Evolutionary conservation across 2,329 filamentous ascomycete genomes (phyloP).

Genomic region (Aureobasidium namibiae): DNA sequence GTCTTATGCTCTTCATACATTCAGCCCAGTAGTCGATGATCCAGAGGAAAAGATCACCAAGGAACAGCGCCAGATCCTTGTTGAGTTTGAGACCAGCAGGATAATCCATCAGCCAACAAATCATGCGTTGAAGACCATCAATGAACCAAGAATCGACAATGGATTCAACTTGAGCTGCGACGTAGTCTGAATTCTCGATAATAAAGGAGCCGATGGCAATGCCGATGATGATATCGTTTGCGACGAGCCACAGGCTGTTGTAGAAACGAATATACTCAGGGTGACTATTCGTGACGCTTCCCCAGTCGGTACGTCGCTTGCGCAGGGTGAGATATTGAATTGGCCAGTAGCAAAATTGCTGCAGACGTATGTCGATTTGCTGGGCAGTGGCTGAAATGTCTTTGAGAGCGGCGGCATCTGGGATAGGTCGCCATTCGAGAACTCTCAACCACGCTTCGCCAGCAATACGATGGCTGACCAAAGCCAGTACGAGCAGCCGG

Average conservation of each 20-base stretch:
- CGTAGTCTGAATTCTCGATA: slow-evolving; percentile 83
- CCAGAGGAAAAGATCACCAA: slow-evolving; percentile 94
- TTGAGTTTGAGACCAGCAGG: slow-evolving; percentile 94
- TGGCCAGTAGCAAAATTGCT: slow-evolving; percentile 99
- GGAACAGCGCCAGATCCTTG: slow-evolving; percentile 82
- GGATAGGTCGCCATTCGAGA: slow-evolving; percentile 75
- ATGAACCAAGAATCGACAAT: slow-evolving; percentile 78
- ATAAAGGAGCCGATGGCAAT: slow-evolving; percentile 95
- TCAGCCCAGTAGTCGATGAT: slow-evolving; percentile 96
- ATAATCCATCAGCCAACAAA: slow-evolving; percentile 92
- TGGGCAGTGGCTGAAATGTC: slow-evolving; percentile 95
- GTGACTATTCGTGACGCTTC: slow-evolving; percentile 88
- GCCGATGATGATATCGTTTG: slow-evolving; percentile 97
- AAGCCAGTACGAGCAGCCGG: slow-evolving; percentile 60
- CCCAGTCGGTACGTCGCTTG: slow-evolving; percentile 86
- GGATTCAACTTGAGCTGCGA: slow-evolving; percentile 69
- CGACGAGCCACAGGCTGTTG: slow-evolving; percentile 96
- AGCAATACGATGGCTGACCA: slow-evolving; percentile 70
- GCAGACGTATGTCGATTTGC: slow-evolving; percentile 90
- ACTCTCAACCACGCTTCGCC: slow-evolving; percentile 72
- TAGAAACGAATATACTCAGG: slow-evolving; percentile 99
- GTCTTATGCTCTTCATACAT: slow-evolving; percentile 69
- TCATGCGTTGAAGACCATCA: slow-evolving; percentile 77
- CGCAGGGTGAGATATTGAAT: slow-evolving; percentile 89
- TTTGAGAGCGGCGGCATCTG: slow-evolving; percentile 76